Evolutionary conservation across 169 alveolate genomes (phyloP).

Genomic region (Eimeria praecox): DNA sequence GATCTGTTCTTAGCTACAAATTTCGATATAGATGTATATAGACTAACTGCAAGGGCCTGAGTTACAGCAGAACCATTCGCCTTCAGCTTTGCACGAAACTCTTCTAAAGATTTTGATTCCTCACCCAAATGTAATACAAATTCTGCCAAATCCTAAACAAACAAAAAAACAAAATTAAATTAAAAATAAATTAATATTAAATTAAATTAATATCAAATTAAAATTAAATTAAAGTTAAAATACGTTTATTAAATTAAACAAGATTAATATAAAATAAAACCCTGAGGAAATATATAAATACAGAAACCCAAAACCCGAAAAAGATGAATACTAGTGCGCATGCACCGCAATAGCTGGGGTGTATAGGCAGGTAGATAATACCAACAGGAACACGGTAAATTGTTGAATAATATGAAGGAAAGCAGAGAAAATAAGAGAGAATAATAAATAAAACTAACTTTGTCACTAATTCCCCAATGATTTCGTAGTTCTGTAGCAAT

Average conservation of each 20-base stretch:
- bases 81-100: slow-evolving; percentile 67
- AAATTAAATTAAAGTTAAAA: too few relatives aligned
- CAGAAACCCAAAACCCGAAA: not conserved
- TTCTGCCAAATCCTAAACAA: slow-evolving; percentile 80
- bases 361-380: too few relatives aligned
- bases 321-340: too few relatives aligned
- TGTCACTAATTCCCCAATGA: slow-evolving; percentile 83
- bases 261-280: not conserved
- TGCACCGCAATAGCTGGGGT: too few relatives aligned
- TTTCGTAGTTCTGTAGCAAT: slow-evolving; percentile 82
- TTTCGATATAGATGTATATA: slow-evolving; percentile 81
- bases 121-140: slow-evolving; percentile 83
- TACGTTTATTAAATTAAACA: too few relatives aligned
- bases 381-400: too few relatives aligned
- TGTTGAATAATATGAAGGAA: too few relatives aligned
- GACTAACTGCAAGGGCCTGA: slow-evolving; percentile 81
- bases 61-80: slow-evolving; percentile 82
- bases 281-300: not conserved
- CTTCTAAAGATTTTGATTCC: slow-evolving; percentile 67
- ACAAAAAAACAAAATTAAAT: not conserved
- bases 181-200: not conserved
- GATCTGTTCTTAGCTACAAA: not conserved
- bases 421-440: too few relatives aligned
- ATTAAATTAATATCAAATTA: not conserved
- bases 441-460: not conserved